Conservation (phyloP, 2,329 filamentous ascomycete genomes). For the Juglanconis oblonga region DNA sequence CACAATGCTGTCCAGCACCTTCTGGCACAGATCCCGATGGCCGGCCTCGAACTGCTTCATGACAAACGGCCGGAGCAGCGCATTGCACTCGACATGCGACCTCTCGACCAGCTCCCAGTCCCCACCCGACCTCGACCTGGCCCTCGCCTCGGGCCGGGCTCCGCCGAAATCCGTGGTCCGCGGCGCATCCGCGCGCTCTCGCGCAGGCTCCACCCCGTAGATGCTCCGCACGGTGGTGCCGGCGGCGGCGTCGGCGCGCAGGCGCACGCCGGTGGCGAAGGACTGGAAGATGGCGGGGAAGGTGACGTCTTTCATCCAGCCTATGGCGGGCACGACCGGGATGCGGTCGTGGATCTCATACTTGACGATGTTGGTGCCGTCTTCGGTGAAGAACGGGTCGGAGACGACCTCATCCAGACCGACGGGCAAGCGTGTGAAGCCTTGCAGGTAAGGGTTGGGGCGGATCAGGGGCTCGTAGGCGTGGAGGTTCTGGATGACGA, state of each 20-base stretch:
- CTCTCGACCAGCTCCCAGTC: slow-evolving; percentile 34
- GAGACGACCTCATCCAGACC: slow-evolving; percentile 17
- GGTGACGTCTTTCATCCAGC: slow-evolving; percentile 33
- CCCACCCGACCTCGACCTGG: slow-evolving; percentile 6
- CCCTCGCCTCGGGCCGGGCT: not conserved
- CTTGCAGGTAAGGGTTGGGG: slow-evolving; percentile 16
- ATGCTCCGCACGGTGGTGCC: slow-evolving; percentile 42
- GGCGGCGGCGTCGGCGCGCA: slow-evolving; percentile 39
- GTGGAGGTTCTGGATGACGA: slow-evolving; percentile 35
- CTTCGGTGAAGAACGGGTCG: slow-evolving; percentile 18
- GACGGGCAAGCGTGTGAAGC: slow-evolving; percentile 10
- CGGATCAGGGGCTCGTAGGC: slow-evolving; percentile 18
- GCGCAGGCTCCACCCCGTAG: slow-evolving; percentile 28
- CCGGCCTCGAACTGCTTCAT: slow-evolving; percentile 27
- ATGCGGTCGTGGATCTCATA: slow-evolving; percentile 33
- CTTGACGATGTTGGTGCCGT: slow-evolving; percentile 13
- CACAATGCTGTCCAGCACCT: slow-evolving; percentile 26
- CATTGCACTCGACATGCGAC: slow-evolving; percentile 30
- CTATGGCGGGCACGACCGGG: slow-evolving; percentile 37
- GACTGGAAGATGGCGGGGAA: slow-evolving; percentile 44
- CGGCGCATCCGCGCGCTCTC: slow-evolving; percentile 20
- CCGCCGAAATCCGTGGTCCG: not conserved
- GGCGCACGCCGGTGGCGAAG: slow-evolving; percentile 38
- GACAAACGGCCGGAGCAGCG: slow-evolving; percentile 33
- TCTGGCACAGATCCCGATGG: slow-evolving; percentile 31